Conservation (phyloP, 805 yeast species). For the Suhomyces prunicola region DNA sequence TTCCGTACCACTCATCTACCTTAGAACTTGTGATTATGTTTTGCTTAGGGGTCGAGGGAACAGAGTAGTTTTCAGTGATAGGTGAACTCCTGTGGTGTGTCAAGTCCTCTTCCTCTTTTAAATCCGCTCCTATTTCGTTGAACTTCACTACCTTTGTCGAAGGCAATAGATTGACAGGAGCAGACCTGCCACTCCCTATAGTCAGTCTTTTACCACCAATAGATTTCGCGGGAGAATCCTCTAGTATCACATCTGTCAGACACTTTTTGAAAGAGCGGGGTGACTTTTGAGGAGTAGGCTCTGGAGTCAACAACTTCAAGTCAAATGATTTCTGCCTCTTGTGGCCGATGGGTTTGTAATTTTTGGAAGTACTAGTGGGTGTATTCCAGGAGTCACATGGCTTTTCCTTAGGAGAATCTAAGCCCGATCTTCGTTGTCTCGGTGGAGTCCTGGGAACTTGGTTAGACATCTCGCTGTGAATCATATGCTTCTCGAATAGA, state of each 20-base stretch:
- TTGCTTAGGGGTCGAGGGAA: conserved; percentile 6
- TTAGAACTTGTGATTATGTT: conserved; percentile 4
- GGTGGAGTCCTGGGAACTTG: conserved; percentile 8
- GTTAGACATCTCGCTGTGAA: neutral
- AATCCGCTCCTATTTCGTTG: neutral
- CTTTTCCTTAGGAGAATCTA: neutral
- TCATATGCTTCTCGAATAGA: neutral
- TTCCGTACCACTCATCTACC: conserved; percentile 8
- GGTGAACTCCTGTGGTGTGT: neutral
- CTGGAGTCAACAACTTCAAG: conserved; percentile 4
- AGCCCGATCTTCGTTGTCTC: neutral
- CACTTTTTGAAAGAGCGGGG: conserved; percentile 3
- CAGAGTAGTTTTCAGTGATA: neutral
- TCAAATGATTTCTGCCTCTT: conserved; percentile 7
- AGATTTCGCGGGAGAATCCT: conserved; percentile 2
- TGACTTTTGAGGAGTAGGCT: conserved; percentile 8
- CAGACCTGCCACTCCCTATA: conserved; percentile 8
- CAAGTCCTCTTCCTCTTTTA: neutral
- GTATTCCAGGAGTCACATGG: neutral
- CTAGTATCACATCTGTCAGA: conserved; percentile 6
- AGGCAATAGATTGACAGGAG: neutral
- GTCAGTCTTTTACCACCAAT: conserved; percentile 9
- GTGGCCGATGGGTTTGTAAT: neutral
- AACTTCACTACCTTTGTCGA: neutral
- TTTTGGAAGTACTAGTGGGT: conserved; percentile 1